These are phyloP conservation scores for Phtheirospermum japonicum DNA, from an alignment of 257 asterid species.

Conservation along the genomic window DNA sequence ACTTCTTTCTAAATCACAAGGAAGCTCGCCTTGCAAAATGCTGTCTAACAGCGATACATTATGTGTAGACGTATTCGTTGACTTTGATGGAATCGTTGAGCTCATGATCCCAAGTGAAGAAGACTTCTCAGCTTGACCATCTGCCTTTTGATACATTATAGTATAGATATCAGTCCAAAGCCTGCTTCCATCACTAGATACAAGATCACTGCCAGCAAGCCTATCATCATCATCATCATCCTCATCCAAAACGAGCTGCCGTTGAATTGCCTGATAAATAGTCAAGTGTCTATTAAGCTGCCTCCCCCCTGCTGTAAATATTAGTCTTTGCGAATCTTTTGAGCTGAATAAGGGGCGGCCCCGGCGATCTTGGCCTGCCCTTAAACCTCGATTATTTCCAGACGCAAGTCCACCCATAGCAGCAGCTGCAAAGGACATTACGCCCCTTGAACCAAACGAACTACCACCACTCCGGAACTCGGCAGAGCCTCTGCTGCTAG, in stretches of 20 bases:
- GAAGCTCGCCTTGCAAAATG: conserved; percentile 90
- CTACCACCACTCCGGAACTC: conserved; percentile 78
- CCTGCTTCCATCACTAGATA: conserved; percentile 84
- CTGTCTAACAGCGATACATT: conserved; percentile 79
- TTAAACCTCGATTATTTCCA: conserved; percentile 69
- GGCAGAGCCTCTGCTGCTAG: conserved; percentile 73
- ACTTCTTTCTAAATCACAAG: conserved; percentile 85
- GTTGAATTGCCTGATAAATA: conserved; percentile 89
- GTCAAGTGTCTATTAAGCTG: conserved; percentile 78
- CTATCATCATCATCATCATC: conserved; percentile 64
- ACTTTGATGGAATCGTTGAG: conserved; percentile 58
- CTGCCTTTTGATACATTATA: conserved; percentile 79
- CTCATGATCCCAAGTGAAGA: conserved; percentile 48
- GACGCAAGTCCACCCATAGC: conserved; percentile 97
- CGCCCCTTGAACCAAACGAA: conserved; percentile 86
- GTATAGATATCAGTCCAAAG: conserved; percentile 88
- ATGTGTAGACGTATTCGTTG: conserved; percentile 44
- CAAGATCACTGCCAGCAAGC: conserved; percentile 66
- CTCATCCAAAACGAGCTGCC: conserved; percentile 79
- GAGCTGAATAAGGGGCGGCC: conserved; percentile 62
- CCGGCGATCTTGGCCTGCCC: conserved; percentile 71
- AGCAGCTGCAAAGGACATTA: conserved; percentile 98
- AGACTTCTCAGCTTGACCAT: conserved; percentile 57
- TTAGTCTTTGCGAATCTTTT: conserved; percentile 57
- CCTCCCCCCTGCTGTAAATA: conserved; percentile 81